A percentile compares a stretch with the other conserved stretches of the same genome.
phyloP scores from a whole-genome alignment of 192 early-diverging fungal species.

The Chytriomyces confervae region DNA sequence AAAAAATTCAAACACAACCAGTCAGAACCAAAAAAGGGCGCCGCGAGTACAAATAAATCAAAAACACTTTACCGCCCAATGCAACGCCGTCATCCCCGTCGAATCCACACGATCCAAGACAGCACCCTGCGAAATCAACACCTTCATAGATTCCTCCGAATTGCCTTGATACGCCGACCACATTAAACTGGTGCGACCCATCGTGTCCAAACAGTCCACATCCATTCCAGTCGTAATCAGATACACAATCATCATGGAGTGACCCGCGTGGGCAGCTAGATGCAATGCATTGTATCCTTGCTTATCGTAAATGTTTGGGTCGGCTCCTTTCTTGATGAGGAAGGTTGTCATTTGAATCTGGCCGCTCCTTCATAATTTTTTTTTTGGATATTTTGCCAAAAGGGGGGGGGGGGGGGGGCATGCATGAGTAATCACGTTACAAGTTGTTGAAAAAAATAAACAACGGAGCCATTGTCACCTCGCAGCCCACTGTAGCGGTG shows the following conservation, averaged over 20 bases:
- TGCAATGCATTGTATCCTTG: conserved; percentile 92
- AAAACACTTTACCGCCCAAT: conserved; percentile 86
- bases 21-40: background rate
- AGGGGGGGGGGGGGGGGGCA: background rate
- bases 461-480: too few species aligned
- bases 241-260: conserved; percentile 77
- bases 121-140: conserved; percentile 75
- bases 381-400: background rate
- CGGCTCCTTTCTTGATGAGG: conserved; percentile 79
- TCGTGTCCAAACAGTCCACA: conserved; percentile 74
- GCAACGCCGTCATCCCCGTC: conserved; percentile 81
- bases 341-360: conserved; percentile 74
- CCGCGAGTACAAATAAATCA: background rate
- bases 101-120: conserved; percentile 71
- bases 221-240: conserved; percentile 74
- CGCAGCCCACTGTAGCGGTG: conserved; percentile 93
- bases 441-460: background rate
- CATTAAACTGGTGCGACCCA: conserved; percentile 89
- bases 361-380: conserved; percentile 61
- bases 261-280: conserved; percentile 84
- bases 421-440: background rate
- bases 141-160: conserved; percentile 66
- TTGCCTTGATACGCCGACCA: conserved; percentile 94
- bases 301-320: conserved; percentile 73
- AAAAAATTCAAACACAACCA: too few species aligned